Conservation (phyloP, 176 grass and related monocot species). For the Panicum miliaceum region DNA sequence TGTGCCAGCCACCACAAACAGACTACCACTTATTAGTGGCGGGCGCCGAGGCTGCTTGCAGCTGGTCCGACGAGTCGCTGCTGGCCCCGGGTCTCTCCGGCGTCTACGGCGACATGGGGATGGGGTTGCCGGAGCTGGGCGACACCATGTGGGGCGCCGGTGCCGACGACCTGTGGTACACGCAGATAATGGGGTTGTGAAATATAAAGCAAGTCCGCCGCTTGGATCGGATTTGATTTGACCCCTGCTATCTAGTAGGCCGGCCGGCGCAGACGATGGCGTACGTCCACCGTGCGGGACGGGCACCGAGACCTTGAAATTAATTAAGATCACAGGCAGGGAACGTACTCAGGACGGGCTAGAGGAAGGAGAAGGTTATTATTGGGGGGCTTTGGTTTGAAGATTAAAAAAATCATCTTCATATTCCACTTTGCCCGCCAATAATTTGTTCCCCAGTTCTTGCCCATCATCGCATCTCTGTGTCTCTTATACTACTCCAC, state of each 20-base stretch:
- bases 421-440: conserved; percentile 1
- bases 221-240: background rate
- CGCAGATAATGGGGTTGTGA: conserved; percentile 51
- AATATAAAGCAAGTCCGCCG: background rate
- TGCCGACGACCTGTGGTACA: conserved; percentile 68
- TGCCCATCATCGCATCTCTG: background rate
- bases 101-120: conserved; percentile 30
- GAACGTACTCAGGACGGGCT: background rate
- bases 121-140: conserved; percentile 50
- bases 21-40: background rate
- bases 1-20: conserved; percentile 22
- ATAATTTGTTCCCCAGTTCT: conserved; percentile 58
- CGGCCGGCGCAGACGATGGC: background rate
- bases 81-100: conserved; percentile 19
- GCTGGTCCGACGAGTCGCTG: conserved; percentile 64
- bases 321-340: background rate
- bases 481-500: background rate
- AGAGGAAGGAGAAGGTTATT: conserved; percentile 43
- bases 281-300: background rate
- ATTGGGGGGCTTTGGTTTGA: conserved; percentile 20
- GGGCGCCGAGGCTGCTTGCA: background rate
- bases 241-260: background rate
- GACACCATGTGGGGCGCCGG: conserved; percentile 60
- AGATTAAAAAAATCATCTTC: background rate
- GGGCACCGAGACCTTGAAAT: background rate